Evolutionary conservation across 495 filamentous ascomycete species (phyloP).

Genomic region (Penicillium robsamsonii): DNA sequence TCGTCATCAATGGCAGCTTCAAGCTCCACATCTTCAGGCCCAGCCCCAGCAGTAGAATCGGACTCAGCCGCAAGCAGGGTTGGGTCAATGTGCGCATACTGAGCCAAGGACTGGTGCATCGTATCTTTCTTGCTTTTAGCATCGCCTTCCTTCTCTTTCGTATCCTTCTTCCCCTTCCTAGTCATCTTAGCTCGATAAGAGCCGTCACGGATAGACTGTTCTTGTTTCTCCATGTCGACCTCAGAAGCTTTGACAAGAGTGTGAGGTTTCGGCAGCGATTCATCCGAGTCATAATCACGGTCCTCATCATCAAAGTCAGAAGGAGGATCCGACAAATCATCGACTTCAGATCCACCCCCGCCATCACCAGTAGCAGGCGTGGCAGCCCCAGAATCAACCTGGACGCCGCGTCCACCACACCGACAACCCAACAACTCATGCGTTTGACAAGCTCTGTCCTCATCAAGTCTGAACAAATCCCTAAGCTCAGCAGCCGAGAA

Average conservation of each 20-base stretch:
- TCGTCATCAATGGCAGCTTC: constrained; percentile 54
- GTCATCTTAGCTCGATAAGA: constrained; percentile 16
- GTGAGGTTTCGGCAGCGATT: constrained; percentile 36
- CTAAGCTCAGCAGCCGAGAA: constrained; percentile 69
- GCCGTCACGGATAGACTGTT: constrained; percentile 45
- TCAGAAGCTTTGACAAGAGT: constrained; percentile 56
- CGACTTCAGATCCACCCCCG: constrained; percentile 23
- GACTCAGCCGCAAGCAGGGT: constrained; percentile 29
- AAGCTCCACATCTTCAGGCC: constrained; percentile 28
- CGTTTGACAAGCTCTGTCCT: constrained; percentile 55
- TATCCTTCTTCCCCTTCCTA: constrained; percentile 7
- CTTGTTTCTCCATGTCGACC: constrained; percentile 61
- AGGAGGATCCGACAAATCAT: constrained; percentile 26
- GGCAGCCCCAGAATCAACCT: constrained; percentile 2
- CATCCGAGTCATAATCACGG: constrained; percentile 37
- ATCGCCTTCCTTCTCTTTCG: constrained; percentile 10
- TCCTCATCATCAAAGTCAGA: constrained; percentile 12
- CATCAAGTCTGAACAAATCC: constrained; percentile 70
- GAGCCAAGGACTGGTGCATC: constrained; percentile 60
- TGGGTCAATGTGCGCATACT: constrained; percentile 66
- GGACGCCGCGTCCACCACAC: constrained; percentile 59
- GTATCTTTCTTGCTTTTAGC: constrained; percentile 37
- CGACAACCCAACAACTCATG: constrained; percentile 69
- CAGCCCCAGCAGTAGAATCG: constrained; percentile 10
- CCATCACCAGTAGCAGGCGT: constrained; percentile 19